Percentiles rank a stretch among this genome's conserved stretches.
These are phyloP conservation scores for Actinomortierella wolfii DNA, from an alignment of 371 early-diverging fungal genomes.

Conservation along the genomic window DNA sequence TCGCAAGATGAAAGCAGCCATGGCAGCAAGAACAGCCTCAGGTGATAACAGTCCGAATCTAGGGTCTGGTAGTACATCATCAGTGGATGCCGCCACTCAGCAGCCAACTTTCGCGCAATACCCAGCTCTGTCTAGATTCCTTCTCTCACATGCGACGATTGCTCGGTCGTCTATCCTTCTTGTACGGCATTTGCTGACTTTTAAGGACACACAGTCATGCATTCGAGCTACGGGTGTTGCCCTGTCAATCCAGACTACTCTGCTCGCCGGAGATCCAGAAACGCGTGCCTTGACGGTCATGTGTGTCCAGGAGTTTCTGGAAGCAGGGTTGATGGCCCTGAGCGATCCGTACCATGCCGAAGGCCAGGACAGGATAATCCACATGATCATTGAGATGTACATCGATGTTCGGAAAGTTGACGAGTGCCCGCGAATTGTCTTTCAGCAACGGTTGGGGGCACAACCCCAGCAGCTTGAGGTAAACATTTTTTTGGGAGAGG, in stretches of 20 bases:
- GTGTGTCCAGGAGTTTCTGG: conserved; percentile 42
- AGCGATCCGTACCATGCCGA: conserved; percentile 60
- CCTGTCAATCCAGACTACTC: conserved; percentile 22
- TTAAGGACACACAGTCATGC: conserved; percentile 49
- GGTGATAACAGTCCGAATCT: too few relatives aligned
- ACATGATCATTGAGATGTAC: conserved; percentile 54
- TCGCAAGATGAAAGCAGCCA: conserved; percentile 1
- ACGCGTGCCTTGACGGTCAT: conserved; percentile 27
- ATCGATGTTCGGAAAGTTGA: conserved; percentile 42
- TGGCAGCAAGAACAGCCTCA: conserved; percentile 1
- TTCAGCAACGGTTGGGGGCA: conserved; percentile 48
- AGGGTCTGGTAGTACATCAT: too few relatives aligned
- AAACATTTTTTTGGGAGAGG: conserved; percentile 28
- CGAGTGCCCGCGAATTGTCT: conserved; percentile 40
- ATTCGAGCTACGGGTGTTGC: conserved; percentile 34
- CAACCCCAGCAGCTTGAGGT: conserved; percentile 33
- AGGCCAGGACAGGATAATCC: conserved; percentile 50
- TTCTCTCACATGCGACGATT: conserved; percentile 30
- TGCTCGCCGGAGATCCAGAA: conserved; percentile 28
- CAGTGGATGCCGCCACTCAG: too few relatives aligned
- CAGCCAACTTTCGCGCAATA: conserved; percentile 15
- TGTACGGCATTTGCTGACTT: conserved; percentile 39
- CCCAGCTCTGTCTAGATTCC: conserved; percentile 27
- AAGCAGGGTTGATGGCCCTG: conserved; percentile 49
- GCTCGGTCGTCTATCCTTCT: conserved; percentile 23